Evolutionary conservation across 306 rosid species (phyloP), one percentile per base, ranked within the genome.

Genomic region (Cucurbita moschata): DNA sequence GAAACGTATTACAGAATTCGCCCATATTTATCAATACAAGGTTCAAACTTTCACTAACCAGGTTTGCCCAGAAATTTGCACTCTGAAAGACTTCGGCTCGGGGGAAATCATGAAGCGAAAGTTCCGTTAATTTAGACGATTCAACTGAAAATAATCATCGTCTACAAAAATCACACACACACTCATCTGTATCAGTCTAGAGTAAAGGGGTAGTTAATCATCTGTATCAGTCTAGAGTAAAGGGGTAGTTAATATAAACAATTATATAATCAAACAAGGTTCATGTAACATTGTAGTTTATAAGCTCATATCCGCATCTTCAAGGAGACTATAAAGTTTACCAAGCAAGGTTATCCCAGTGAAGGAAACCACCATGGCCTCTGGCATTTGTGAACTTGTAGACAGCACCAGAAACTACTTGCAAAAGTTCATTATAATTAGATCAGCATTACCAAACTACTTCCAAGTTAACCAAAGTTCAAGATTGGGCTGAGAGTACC

Each of bases 301-400:
- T 23, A 67, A 67, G 73, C 73, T 23, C 18, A 47, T 47, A 18
- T 43, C 21, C 47, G 12, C 11, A 68, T 68, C 18, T 68, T 68
- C 6, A 68, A 68, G 56, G 18, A 47, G 14, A 69, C 18, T 68
- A 59, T 61, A 43, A 2, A 46, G 67, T 87, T 79, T 83, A 84
- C 96, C 81, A 86, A 10, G 85, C 86, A 83, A 89, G 47, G 67
- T 87, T 86, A 76, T 85, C 87, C 97, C 97, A 92, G 16, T 87
- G 97, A 79, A 89, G 96, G 76, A 87, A 92, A 74, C 94, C 97
- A 56, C 97, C 97, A 73, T 92, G 90, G 82, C 96, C 97, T 82
- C 88, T 83, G 15, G 91, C 78, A 76, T 92, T 92, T 81, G 81
- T 81, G 81, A 87, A 87, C 85, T 80, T 82, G 60, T 92, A 92